These are phyloP conservation scores for Kokia cookei DNA, from an alignment of 441 rosid species.

Conservation along the genomic window DNA sequence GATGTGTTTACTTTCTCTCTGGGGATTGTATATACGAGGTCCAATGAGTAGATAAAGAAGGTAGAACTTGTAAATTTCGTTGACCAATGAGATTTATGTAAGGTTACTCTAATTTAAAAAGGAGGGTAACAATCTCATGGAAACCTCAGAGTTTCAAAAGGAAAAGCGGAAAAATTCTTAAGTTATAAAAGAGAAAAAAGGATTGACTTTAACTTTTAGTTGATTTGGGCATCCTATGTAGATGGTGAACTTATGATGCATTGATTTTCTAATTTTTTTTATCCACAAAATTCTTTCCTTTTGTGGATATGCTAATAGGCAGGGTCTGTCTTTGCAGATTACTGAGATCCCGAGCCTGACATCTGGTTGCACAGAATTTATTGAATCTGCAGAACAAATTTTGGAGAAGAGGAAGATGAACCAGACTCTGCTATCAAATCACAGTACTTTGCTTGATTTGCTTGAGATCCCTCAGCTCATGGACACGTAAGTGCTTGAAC, in stretches of 20 bases:
- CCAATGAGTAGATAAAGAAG: not conserved
- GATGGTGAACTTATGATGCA: not conserved
- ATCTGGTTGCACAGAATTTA: slow-evolving; percentile 81
- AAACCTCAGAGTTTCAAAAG: not conserved
- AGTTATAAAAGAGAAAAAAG: not conserved
- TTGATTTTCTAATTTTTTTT: not conserved
- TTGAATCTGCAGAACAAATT: slow-evolving; percentile 79
- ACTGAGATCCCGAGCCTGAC: slow-evolving; percentile 70
- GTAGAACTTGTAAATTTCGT: not conserved
- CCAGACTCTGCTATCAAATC: slow-evolving; percentile 80
- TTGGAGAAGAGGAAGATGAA: slow-evolving; percentile 94
- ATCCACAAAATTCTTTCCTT: not conserved
- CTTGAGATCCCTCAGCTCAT: slow-evolving; percentile 99
- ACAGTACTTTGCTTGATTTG: slow-evolving; percentile 88
- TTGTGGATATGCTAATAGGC: not conserved
- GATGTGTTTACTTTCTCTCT: not conserved
- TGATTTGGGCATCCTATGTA: not conserved
- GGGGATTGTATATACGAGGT: not conserved
- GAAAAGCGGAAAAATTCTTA: not conserved
- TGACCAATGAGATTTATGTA: not conserved
- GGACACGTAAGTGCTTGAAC: slow-evolving; percentile 77
- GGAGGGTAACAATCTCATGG: not conserved
- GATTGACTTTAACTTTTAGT: not conserved
- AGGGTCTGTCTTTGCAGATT: slow-evolving; percentile 42
- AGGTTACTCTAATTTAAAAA: not conserved